These are phyloP conservation scores for Ilyonectria destructans DNA, from an alignment of 2,329 filamentous ascomycete genomes.

Conservation along the genomic window DNA sequence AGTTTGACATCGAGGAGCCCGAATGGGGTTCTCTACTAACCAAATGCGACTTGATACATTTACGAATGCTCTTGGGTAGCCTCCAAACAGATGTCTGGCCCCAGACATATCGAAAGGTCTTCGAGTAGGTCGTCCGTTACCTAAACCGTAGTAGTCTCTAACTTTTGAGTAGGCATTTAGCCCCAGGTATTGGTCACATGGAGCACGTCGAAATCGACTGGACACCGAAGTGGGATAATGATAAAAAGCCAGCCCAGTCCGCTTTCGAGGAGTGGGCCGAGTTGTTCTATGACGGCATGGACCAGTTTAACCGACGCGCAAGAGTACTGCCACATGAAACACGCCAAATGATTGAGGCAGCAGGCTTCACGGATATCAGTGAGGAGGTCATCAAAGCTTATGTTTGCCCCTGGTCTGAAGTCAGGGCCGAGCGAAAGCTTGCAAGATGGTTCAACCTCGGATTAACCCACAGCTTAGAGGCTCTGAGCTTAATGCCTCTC, in stretches of 20 bases:
- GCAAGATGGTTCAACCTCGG: conserved; percentile 89
- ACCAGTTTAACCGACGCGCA: conserved; percentile 76
- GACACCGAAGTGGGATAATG: conserved; percentile 81
- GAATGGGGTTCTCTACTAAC: conserved; percentile 67
- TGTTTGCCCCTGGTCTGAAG: conserved; percentile 80
- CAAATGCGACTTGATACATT: conserved; percentile 86
- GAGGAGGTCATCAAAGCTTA: conserved; percentile 80
- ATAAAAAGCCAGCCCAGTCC: conserved; percentile 71
- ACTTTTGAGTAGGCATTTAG: conserved; percentile 74
- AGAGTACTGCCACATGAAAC: conserved; percentile 69
- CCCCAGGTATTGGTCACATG: conserved; percentile 81
- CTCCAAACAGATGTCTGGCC: conserved; percentile 80
- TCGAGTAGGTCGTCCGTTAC: conserved; percentile 65
- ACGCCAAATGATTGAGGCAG: conserved; percentile 73
- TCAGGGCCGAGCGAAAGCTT: conserved; percentile 76
- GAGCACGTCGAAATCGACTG: no score
- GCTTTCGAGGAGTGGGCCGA: conserved; percentile 79
- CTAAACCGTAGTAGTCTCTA: conserved; percentile 19
- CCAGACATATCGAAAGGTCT: conserved; percentile 80
- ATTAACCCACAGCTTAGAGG: conserved; percentile 81
- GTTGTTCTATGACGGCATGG: conserved; percentile 78
- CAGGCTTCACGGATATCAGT: conserved; percentile 86
- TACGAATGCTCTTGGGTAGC: conserved; percentile 85
- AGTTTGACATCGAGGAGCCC: conserved; percentile 83
- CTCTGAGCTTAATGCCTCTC: conserved; percentile 82